phyloP scores from a whole-genome alignment of 805 yeast species.

The Teunomyces gatunensis region DNA sequence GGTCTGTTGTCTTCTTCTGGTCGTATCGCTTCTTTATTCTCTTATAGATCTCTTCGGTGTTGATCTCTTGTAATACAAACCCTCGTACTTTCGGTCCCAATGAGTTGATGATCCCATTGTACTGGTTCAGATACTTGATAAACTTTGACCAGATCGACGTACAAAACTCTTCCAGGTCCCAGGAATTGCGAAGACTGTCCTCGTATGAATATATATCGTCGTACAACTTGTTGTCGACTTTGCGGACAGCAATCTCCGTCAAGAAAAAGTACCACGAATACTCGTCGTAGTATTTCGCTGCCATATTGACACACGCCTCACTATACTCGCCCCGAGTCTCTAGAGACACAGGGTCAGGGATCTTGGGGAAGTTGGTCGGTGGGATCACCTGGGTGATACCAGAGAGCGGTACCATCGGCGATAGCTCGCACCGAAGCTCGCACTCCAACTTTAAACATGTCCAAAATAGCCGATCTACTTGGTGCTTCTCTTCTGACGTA shows the following conservation, averaged over 20 bases:
- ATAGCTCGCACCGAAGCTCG: conserved; percentile 32
- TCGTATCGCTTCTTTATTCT: conserved; percentile 24
- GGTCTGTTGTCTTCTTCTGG: conserved; percentile 9
- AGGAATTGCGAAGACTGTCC: conserved; percentile 9
- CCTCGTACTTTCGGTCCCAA: conserved; percentile 32
- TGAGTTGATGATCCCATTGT: conserved; percentile 37
- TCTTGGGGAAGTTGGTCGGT: conserved; percentile 30
- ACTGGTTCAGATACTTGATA: conserved; percentile 34
- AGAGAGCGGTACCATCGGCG: conserved; percentile 31
- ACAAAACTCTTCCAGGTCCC: conserved; percentile 26
- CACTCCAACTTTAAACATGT: conserved; percentile 36
- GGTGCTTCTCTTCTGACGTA: conserved; percentile 10
- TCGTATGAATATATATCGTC: conserved; percentile 28
- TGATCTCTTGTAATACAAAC: conserved; percentile 31
- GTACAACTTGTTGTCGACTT: conserved; percentile 35
- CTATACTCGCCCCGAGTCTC: conserved; percentile 14
- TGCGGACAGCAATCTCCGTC: conserved; percentile 40
- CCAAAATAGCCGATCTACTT: conserved; percentile 34
- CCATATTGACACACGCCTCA: conserved; percentile 22
- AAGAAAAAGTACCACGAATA: conserved; percentile 39
- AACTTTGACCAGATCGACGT: conserved; percentile 24
- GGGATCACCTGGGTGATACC: conserved; percentile 32
- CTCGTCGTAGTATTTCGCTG: conserved; percentile 20
- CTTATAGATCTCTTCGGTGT: conserved; percentile 28
- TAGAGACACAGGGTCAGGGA: conserved; percentile 23